A percentile compares a stretch with the other conserved stretches of the same genome.
Conservation (phyloP, 2,329 filamentous ascomycete species). For the Hypoxylon sp. region DNA sequence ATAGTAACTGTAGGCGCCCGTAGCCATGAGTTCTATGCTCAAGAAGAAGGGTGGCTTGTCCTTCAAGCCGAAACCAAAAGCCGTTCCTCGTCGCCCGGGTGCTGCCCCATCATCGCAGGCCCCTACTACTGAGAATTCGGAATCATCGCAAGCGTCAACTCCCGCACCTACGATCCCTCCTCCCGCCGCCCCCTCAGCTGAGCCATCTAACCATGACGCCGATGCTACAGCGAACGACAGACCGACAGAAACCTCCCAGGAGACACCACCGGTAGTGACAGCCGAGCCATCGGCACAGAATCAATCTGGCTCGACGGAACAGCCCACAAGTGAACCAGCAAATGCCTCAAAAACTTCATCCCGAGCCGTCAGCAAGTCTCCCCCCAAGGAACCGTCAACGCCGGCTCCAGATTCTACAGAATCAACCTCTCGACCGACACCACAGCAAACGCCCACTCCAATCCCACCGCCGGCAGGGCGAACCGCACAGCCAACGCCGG, state of each 20-base stretch:
- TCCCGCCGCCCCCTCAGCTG: conserved; percentile 32
- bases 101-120: conserved; percentile 50
- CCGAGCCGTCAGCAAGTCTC: conserved; percentile 13
- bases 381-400: conserved; percentile 10
- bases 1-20: conserved; percentile 36
- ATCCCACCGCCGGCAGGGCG: conserved; percentile 9
- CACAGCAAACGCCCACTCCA: conserved; percentile 11
- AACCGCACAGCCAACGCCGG: conserved; percentile 25
- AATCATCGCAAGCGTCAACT: conserved; percentile 40
- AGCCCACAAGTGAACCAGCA: conserved; percentile 21
- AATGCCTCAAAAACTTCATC: conserved; percentile 22
- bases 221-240: conserved; percentile 10
- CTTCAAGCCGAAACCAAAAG: conserved; percentile 82
- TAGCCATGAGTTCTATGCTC: conserved; percentile 71
- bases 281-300: conserved; percentile 9
- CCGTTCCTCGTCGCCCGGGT: conserved; percentile 63
- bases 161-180: conserved; percentile 38
- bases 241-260: conserved; percentile 14
- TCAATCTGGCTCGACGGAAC: conserved; percentile 11
- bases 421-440: conserved; percentile 10
- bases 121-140: conserved; percentile 42
- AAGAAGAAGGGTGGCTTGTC: conserved; percentile 70
- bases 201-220: conserved; percentile 24
- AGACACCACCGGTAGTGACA: conserved; percentile 7
- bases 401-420: conserved; percentile 12